A percentile compares a stretch with the other conserved stretches of the same genome.
Conservation (phyloP, 805 yeast species). For the Candida boleticola region DNA sequence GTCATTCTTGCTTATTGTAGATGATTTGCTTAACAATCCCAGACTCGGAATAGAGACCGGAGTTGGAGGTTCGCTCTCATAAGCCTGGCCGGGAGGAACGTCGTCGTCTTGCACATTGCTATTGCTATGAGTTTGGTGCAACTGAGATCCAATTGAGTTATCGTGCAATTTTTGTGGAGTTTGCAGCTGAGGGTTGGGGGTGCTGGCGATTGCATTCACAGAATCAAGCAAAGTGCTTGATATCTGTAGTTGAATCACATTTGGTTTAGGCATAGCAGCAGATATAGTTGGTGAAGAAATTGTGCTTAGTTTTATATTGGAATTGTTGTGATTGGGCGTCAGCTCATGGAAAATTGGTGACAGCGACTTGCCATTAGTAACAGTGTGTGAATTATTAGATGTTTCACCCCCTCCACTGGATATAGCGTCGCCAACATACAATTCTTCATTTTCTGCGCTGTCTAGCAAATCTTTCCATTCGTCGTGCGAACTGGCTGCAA, state of each 20-base stretch:
- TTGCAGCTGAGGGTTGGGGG: not conserved
- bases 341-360: not conserved
- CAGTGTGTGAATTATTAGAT: not conserved
- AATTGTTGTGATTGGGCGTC: not conserved
- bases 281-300: not conserved
- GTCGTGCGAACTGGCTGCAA: slow-evolving; percentile 10
- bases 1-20: not conserved
- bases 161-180: not conserved
- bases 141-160: not conserved
- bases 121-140: too few relatives aligned
- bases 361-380: not conserved
- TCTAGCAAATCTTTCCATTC: slow-evolving; percentile 1
- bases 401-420: not conserved
- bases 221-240: not conserved
- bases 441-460: not conserved
- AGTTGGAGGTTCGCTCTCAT: slow-evolving; percentile 1
- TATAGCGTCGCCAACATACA: not conserved
- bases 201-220: not conserved
- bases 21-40: not conserved
- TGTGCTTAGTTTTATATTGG: not conserved
- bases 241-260: not conserved
- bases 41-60: not conserved
- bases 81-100: not conserved
- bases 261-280: not conserved
- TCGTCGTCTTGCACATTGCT: too few relatives aligned